These are phyloP conservation scores for Acanthamoeba castellanii DNA, from an alignment of 208 protist species.

Conservation along the genomic window DNA sequence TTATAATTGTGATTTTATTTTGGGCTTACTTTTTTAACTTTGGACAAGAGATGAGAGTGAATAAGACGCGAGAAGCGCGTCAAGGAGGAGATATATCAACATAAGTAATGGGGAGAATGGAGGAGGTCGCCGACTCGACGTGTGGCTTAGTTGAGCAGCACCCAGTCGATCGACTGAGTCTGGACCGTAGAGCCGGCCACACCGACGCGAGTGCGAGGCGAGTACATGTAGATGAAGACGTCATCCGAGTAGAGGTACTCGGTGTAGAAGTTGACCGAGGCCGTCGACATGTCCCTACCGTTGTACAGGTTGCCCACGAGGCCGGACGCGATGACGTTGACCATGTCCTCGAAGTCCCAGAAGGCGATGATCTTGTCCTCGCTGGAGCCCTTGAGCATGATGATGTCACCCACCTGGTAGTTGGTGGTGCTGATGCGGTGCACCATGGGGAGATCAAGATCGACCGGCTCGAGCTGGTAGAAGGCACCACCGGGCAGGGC, in stretches of 20 bases:
- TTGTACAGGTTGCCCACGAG: constrained; percentile 45
- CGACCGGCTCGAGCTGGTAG: constrained; percentile 56
- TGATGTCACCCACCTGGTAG: constrained; percentile 63
- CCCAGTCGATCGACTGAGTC: not conserved
- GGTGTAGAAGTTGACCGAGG: constrained; percentile 39
- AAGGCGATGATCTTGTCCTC: constrained; percentile 57
- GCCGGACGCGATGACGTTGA: constrained; percentile 33
- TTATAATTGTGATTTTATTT: not conserved
- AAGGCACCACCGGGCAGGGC: not conserved
- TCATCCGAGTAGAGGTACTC: constrained; percentile 59
- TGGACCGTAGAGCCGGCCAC: not conserved
- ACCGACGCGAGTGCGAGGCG: not conserved
- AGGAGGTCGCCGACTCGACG: not conserved
- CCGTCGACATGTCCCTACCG: constrained; percentile 9
- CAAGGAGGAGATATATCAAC: not conserved
- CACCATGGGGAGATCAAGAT: constrained; percentile 42
- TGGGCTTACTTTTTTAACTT: constrained; percentile 11
- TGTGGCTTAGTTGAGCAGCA: constrained; percentile 56
- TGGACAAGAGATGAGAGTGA: not conserved
- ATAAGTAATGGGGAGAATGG: not conserved
- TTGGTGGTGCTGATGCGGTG: not conserved
- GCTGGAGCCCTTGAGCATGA: constrained; percentile 53
- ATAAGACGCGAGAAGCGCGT: not conserved
- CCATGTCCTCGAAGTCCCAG: constrained; percentile 59
- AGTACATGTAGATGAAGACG: constrained; percentile 70